These are phyloP conservation scores for Parathielavia hyrcaniae DNA, from an alignment of 495 filamentous ascomycete genomes.

Conservation along the genomic window DNA sequence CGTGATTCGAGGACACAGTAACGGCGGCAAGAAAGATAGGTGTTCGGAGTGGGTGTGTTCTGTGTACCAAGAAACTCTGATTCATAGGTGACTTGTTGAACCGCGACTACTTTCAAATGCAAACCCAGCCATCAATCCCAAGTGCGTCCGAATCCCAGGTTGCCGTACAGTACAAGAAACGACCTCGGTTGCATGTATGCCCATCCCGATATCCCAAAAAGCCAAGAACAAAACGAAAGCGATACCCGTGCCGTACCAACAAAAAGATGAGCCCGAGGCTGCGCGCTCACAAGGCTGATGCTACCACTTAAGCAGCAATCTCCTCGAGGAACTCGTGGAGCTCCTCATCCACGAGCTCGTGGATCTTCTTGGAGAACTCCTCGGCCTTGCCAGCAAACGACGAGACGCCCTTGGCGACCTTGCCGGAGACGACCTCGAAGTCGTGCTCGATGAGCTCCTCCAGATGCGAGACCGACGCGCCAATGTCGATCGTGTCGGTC, in stretches of 20 bases:
- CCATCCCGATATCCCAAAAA: constrained; percentile 23
- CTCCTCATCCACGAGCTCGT: constrained; percentile 56
- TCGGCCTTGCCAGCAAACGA: constrained; percentile 43
- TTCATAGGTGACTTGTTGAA: constrained; percentile 10
- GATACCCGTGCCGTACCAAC: constrained; percentile 2
- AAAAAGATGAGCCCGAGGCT: not conserved
- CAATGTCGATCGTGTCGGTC: constrained; percentile 27
- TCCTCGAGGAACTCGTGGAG: constrained; percentile 63
- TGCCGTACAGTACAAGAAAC: constrained; percentile 41
- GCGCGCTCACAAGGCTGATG: constrained; percentile 2
- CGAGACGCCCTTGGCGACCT: constrained; percentile 45
- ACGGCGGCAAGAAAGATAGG: not conserved
- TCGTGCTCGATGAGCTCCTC: constrained; percentile 58
- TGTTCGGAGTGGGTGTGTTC: too few species aligned
- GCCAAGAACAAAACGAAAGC: constrained; percentile 9
- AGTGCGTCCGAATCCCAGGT: constrained; percentile 25
- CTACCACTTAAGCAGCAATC: constrained; percentile 37
- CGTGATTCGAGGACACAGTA: not conserved
- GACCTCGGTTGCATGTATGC: constrained; percentile 24
- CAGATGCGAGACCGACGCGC: constrained; percentile 42
- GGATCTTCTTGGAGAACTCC: constrained; percentile 48
- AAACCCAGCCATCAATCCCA: constrained; percentile 15
- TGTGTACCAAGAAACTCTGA: not conserved
- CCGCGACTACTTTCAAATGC: constrained; percentile 22
- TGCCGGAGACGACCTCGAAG: constrained; percentile 49